Evolutionary conservation across 2,329 filamentous ascomycete species (phyloP), one percentile per base, ranked within the genome.

Genomic region (Corniculantispora saksenae): DNA sequence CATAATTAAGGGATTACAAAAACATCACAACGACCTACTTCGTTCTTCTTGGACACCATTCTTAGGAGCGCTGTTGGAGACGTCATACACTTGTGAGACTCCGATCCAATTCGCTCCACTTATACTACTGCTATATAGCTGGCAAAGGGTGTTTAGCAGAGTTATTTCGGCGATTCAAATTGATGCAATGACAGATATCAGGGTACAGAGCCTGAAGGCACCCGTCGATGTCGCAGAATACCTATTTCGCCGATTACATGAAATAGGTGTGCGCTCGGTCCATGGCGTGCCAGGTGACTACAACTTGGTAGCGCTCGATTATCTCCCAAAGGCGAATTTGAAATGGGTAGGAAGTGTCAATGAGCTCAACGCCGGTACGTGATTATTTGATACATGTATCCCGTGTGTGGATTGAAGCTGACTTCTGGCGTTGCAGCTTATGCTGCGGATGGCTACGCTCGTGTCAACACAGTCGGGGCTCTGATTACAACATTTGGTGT

Each of bases 391-490:
- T 12, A n/a, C 12, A 9, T 13, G 8, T 29, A 32, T 35, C 12
- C 25, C 21, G 15, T 38, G 19, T 2, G 23, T 48, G 38, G 51
- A 63, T 32, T 50, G 9, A 45, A 4, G 40, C 45, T 50, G 6
- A 62, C 38, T 61, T 48, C 69, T 71, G 59, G 69, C 69, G 66
- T 38, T 27, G 29, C 72, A 86, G 89, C 88, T 21, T 93, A 93
- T 72, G 90, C 91, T 32, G 89, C 91, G n/a, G 91, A 93, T 78
- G 91, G 91, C 27, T 93, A 93, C 74, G 90, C 90, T 64, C 85
- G 91, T 68, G 84, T 92, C 66, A 90, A 90, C 64, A 88, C 89
- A 51, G 87, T 92, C 40, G 84, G 84, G 5, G 90, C 90, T 35
- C 77, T 93, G 56, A 77, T 93, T 69, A 93, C 91, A 48, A 92